Base-by-base conservation (phyloP, 2,329 filamentous ascomycete genomes). In the Cladosporium sp. region DNA sequence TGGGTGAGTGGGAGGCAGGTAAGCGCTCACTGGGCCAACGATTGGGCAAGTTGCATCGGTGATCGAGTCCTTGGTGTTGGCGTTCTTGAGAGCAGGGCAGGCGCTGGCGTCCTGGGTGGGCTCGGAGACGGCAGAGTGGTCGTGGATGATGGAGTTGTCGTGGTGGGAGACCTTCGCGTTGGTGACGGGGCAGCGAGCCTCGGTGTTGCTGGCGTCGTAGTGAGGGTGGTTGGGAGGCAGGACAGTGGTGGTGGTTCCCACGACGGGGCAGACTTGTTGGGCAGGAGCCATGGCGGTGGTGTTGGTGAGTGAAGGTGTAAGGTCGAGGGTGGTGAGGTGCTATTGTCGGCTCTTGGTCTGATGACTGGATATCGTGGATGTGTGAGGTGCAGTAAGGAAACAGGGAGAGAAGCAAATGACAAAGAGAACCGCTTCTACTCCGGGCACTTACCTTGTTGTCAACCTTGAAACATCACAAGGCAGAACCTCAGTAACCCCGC, bases 141-240 rank as follows among this genome's bases (percentile, higher is more conserved):
- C 70, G 65, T 73, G 71, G 62, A 71, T 69, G 51, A 68, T 66
- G 38, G 74, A 70, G 54, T 28, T 43, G 66, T 75, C 73, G 69
- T 78, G 76, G 68, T 78, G 76, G 58, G 72, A 71, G 55, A 76
- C 75, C 42, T 71, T 77, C 45, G 76, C 76, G 63, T 76, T 76
- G 58, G 76, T 76, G 6, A 78, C 68, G 0, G 76, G 76, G 70
- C 76, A 78, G 63, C 74, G 68, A 30, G 76, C 75, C 45, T 76
- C 76, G 34, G 75, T 72, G 60, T 75, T 69, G 56, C 64, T 59
- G 39, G 72, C 64, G 64, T 75, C 71, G 62, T 76, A 67, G 51
- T 56, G 55, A 19, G 57, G 57, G 51, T 59, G 57, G 42, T 59
- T 59, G 30, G 57, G 57, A 17, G 57, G 57, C 20, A 61, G 56